Evolutionary conservation across 495 filamentous ascomycete genomes (phyloP), one percentile per base, ranked within the genome.

Genomic region (Podospora pseudocomata): DNA sequence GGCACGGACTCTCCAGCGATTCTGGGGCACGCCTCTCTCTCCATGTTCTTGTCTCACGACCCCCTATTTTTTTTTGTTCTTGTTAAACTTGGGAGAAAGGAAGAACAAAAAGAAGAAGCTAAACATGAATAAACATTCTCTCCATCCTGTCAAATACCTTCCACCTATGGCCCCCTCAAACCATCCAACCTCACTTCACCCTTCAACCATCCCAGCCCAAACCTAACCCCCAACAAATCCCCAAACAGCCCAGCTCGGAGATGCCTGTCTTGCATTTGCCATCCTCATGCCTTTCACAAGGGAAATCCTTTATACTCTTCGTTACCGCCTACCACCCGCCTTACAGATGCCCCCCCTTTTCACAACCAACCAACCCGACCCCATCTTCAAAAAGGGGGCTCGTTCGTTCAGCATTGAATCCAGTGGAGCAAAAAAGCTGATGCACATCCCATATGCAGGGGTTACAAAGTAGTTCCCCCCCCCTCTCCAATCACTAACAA

Each of bases 1-100:
- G 62, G 69, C 66, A 63, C 59, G 53, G 62, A 65, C 61, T 67
- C 64, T 68, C 4, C 30, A 32, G 68, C 55, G 68, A 65, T 58
- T 68, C 39, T 49, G 39, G 58, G 58, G 20, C 19, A 60, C 15
- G 58, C 58, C 58, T 60, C 23, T 60, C 58, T 27, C 58, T 26
- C 58, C 56, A 59, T 23, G 19, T 49, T 49, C 39, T 49, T 49
- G 39, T 49, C 39, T 18, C 39, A 49, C 13, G 39, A 49, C 5
- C 39, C 39, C 39, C 39, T 13, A 11, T 49, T 49, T 13, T 49
- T 13, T 49, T 49, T 23, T 23, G 23, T 23, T 23, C 23, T 11
- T 39, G 34, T 39, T 39, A 39, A 39, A 39, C 34, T 39, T 39
- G 6, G 11, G 34, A 11, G 13, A 49, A 49, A 49, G 13, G 39